Conservation (phyloP, 176 grass and related monocot genomes). For the Musa beccarii region DNA sequence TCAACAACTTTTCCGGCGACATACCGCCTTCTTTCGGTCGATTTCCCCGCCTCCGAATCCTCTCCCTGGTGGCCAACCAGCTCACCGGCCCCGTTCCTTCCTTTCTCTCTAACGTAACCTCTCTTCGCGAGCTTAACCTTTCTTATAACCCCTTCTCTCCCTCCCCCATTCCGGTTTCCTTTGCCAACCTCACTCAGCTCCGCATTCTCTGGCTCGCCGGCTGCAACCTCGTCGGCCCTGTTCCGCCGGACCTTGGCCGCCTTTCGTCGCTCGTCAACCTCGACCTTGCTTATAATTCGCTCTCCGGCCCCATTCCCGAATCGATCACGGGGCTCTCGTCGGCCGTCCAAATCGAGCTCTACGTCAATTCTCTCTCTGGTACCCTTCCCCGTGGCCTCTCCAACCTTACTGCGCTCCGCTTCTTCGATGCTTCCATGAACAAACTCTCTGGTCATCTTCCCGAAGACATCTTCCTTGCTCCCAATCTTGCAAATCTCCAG, state of each 20-base stretch:
- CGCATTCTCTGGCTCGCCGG: slow-evolving; percentile 45
- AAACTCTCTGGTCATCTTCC: slow-evolving; percentile 44
- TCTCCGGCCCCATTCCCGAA: slow-evolving; percentile 44
- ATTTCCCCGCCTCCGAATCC: slow-evolving; percentile 32
- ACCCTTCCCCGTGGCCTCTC: slow-evolving; percentile 52
- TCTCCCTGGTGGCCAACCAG: slow-evolving; percentile 46
- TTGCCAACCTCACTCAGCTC: slow-evolving; percentile 40
- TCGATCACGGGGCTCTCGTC: slow-evolving; percentile 34
- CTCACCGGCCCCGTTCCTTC: slow-evolving; percentile 47
- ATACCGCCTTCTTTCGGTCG: slow-evolving; percentile 43
- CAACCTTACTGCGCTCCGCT: slow-evolving; percentile 37
- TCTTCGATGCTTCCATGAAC: slow-evolving; percentile 57
- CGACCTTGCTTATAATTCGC: slow-evolving; percentile 58
- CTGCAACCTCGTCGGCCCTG: slow-evolving; percentile 47
- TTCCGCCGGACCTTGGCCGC: slow-evolving; percentile 51
- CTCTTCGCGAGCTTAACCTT: slow-evolving; percentile 43
- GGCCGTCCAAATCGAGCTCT: slow-evolving; percentile 71
- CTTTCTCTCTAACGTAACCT: slow-evolving; percentile 40
- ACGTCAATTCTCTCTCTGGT: slow-evolving; percentile 52
- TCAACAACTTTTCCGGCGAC: slow-evolving; percentile 58
- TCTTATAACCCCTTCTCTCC: slow-evolving; percentile 68
- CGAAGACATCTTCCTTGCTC: slow-evolving; percentile 51
- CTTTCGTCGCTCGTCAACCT: slow-evolving; percentile 47
- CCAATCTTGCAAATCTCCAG: slow-evolving; percentile 44
- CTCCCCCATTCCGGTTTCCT: slow-evolving; percentile 37